These are phyloP conservation scores for Solanum virginianum DNA, from an alignment of 257 asterid genomes.

Conservation along the genomic window DNA sequence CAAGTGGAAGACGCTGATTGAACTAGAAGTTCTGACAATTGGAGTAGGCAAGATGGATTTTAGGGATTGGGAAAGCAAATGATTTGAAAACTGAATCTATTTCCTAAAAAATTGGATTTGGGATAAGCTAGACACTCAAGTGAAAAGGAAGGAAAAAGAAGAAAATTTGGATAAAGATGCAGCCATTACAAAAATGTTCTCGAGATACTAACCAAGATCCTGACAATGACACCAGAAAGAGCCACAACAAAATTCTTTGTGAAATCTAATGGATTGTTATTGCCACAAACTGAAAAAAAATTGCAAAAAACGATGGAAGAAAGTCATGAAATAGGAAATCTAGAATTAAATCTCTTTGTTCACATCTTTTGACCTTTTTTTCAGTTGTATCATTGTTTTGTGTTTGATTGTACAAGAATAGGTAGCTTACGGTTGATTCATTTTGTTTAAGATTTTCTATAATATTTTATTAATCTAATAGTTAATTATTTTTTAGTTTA, in stretches of 20 bases:
- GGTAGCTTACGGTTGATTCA: not conserved
- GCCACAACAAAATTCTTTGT: not conserved
- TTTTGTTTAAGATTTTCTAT: not conserved
- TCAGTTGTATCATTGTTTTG: not conserved
- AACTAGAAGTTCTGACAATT: not conserved
- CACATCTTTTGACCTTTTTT: not conserved
- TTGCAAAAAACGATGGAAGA: not conserved
- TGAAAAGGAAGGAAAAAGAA: not conserved
- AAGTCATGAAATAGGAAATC: not conserved
- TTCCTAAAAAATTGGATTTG: not conserved
- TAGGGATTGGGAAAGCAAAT: not conserved
- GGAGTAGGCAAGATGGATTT: not conserved
- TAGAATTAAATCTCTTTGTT: not conserved
- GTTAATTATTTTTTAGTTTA: not conserved
- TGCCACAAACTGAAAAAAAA: not conserved
- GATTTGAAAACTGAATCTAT: not conserved
- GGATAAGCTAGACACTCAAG: not conserved
- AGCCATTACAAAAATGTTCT: not conserved
- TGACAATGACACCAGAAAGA: not conserved
- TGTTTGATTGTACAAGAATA: not conserved
- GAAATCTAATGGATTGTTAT: not conserved
- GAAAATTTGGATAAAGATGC: not conserved
- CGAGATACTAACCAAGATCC: not conserved
- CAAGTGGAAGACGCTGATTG: not conserved
- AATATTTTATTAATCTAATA: not conserved